A percentile compares a stretch with the other conserved stretches of the same genome.
phyloP scores from a whole-genome alignment of 2,329 filamentous ascomycete genomes.

The Cryphonectria carpinicola region DNA sequence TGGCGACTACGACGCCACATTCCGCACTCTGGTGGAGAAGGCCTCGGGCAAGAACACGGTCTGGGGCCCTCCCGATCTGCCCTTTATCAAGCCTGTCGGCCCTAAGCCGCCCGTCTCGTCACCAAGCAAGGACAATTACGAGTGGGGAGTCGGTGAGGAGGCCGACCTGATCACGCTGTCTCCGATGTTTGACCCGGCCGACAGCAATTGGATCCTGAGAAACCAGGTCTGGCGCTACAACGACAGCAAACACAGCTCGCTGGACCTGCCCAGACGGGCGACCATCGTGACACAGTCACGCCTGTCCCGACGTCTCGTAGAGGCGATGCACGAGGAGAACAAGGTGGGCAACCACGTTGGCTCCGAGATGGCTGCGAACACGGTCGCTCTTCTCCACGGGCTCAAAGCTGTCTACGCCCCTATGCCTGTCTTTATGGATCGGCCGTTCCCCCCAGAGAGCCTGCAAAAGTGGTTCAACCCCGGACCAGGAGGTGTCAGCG shows the following conservation, averaged over 20 bases:
- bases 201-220: slow-evolving; percentile 74
- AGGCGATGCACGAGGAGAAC: slow-evolving; percentile 79
- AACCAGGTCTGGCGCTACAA: slow-evolving; percentile 71
- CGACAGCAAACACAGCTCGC: slow-evolving; percentile 51
- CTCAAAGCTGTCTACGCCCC: slow-evolving; percentile 79
- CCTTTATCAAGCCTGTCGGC: slow-evolving; percentile 64
- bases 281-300: slow-evolving; percentile 81
- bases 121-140: slow-evolving; percentile 66
- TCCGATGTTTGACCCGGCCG: slow-evolving; percentile 76
- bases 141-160: slow-evolving; percentile 78
- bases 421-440: slow-evolving; percentile 79
- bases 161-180: slow-evolving; percentile 75
- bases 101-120: slow-evolving; percentile 64
- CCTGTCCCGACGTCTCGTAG: slow-evolving; percentile 70
- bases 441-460: slow-evolving; percentile 64
- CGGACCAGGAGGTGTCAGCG: slow-evolving; percentile 57
- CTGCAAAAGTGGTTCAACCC: slow-evolving; percentile 64
- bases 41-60: slow-evolving; percentile 57
- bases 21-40: slow-evolving; percentile 65
- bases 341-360: slow-evolving; percentile 74
- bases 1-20: slow-evolving; percentile 68
- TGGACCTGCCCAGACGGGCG: slow-evolving; percentile 69
- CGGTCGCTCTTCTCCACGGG: slow-evolving; percentile 74
- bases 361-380: slow-evolving; percentile 79
- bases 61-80: slow-evolving; percentile 67